Conservation (phyloP, 169 alveolate species). For the Eimeria maxima region DNA sequence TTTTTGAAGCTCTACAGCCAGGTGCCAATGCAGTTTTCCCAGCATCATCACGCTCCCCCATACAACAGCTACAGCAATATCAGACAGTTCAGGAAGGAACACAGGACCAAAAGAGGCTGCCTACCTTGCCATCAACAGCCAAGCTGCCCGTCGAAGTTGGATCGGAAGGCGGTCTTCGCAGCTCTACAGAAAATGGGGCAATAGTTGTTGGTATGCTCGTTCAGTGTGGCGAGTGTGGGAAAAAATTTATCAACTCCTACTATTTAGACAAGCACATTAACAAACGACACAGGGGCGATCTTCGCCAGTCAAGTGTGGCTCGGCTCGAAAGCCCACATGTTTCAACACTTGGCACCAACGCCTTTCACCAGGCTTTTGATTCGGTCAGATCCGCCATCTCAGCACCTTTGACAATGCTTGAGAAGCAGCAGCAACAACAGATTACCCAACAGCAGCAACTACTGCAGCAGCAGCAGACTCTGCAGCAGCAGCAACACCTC, state of each 20-base stretch:
- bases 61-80: slow-evolving; percentile 29
- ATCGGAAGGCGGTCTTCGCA: slow-evolving; percentile 37
- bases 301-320: background rate
- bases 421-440: slow-evolving; percentile 71
- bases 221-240: slow-evolving; percentile 83
- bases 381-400: background rate
- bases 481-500: slow-evolving; percentile 68
- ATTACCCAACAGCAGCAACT: slow-evolving; percentile 66
- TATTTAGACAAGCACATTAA: slow-evolving; percentile 77
- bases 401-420: slow-evolving; percentile 54
- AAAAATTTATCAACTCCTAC: slow-evolving; percentile 81
- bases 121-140: background rate
- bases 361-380: slow-evolving; percentile 21
- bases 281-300: slow-evolving; percentile 72
- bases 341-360: slow-evolving; percentile 16
- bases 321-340: slow-evolving; percentile 26
- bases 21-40: background rate
- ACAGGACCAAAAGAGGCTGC: slow-evolving; percentile 37
- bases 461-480: slow-evolving; percentile 61
- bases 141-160: background rate
- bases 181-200: slow-evolving; percentile 68
- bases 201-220: slow-evolving; percentile 82
- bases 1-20: slow-evolving; percentile 70
- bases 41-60: background rate
- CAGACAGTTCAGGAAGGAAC: background rate